Evolutionary conservation across 257 asterid species (phyloP), one percentile per base, ranked within the genome.

Genomic region (Coffea canephora): DNA sequence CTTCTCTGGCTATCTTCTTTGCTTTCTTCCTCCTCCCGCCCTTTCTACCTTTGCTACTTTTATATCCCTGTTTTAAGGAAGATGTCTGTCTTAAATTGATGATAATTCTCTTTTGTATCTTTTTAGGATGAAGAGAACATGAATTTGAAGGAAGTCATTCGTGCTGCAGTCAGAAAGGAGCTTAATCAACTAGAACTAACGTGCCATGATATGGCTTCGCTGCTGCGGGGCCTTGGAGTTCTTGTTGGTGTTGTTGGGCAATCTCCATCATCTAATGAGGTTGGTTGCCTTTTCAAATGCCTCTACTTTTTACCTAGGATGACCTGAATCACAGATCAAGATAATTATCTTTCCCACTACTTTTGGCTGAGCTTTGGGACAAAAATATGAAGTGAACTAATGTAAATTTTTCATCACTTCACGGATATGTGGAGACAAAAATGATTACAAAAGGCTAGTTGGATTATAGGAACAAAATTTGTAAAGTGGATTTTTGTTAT

Each of bases 81-180:
- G 54, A 66, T 59, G 39, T 70, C 9, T 61, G 74, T 67, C 75
- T 71, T 41, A 50, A 25, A 75, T 43, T 8, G 31, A 76, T 81
- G 57, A 54, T 74, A 62, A 66, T 73, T 62, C 57, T 74, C 59
- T 78, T 9, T 72, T 52, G 43, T 81, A n/a, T 70, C 48, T 57
- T 81, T 84, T 31, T 82, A 96, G 99, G 97, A 90, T 85, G 92
- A 84, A 86, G 99, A 96, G 80, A 90, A 91, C 83, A 87, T 91
- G 97, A 92, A 89, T 86, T 41, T 90, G 88, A 96, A 88, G 90
- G 99, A 94, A 84, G 82, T 11, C n/a, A 83, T 94, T 76, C 98
- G 96, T 45, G 87, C 88, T 46, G 89, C 89, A 78, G 90, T 96
- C 54, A 87, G 90, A 75, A 89, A 75, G 45, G 90, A 90, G 83